A percentile compares a stretch with the other conserved stretches of the same genome.
These are phyloP conservation scores for Fusarium buxicola DNA, from an alignment of 2,329 filamentous ascomycete genomes.

Conservation along the genomic window DNA sequence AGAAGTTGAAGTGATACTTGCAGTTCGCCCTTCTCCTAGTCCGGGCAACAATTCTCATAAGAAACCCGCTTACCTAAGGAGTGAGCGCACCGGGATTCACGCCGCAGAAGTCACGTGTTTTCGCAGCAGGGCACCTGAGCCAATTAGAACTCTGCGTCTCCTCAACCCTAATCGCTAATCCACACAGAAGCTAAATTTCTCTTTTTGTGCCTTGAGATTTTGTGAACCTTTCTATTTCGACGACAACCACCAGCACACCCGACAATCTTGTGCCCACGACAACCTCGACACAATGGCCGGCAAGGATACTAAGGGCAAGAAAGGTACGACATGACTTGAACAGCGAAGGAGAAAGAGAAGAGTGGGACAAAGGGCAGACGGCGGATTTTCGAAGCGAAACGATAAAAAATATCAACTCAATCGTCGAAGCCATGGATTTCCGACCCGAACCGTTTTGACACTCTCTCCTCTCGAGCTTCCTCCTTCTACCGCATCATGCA, in stretches of 20 bases:
- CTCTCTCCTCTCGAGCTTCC: slow-evolving; percentile 25
- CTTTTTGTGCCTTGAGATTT: slow-evolving; percentile 33
- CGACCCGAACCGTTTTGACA: slow-evolving; percentile 18
- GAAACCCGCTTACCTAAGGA: neutral
- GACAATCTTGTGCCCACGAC: slow-evolving; percentile 43
- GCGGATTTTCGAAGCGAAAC: slow-evolving; percentile 23
- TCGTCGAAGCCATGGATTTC: slow-evolving; percentile 30
- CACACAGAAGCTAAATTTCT: slow-evolving; percentile 38
- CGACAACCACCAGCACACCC: slow-evolving; percentile 46
- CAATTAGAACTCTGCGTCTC: slow-evolving; percentile 18
- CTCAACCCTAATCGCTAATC: slow-evolving; percentile 42
- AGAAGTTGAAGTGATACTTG: neutral
- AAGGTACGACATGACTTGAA: slow-evolving; percentile 59
- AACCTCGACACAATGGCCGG: slow-evolving; percentile 50
- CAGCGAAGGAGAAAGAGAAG: slow-evolving; percentile 21
- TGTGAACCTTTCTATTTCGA: slow-evolving; percentile 34
- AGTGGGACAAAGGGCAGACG: slow-evolving; percentile 10
- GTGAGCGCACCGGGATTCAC: neutral
- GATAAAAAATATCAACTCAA: slow-evolving; percentile 19
- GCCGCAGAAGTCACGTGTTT: slow-evolving; percentile 23
- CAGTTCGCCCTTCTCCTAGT: neutral
- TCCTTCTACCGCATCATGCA: slow-evolving; percentile 66
- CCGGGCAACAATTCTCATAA: neutral
- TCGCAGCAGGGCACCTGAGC: neutral
- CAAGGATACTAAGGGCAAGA: slow-evolving; percentile 57